Conservation (phyloP, 768 basidiomycete species). For the Xerocomellus intermedius region DNA sequence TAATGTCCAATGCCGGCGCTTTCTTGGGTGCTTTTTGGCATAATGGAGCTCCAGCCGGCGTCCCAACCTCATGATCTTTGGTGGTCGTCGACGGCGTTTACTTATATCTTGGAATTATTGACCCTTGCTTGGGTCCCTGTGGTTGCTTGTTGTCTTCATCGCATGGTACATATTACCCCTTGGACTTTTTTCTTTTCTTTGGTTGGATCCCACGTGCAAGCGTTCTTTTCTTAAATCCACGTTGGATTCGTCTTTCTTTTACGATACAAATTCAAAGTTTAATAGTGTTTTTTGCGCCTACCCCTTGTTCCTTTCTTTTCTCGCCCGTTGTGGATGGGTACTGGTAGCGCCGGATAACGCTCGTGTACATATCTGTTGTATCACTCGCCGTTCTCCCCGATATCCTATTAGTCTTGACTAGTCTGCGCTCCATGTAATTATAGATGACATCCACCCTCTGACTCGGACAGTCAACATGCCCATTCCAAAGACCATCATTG, state of each 20-base stretch:
- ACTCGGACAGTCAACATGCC: constrained; percentile 46
- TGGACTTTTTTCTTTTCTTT: constrained; percentile 17
- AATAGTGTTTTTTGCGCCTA: constrained; percentile 24
- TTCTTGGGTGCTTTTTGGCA: constrained; percentile 66
- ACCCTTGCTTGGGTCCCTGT: constrained; percentile 19
- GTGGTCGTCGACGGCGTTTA: constrained; percentile 6
- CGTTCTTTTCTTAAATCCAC: constrained; percentile 4
- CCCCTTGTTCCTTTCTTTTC: neutral
- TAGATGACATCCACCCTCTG: neutral
- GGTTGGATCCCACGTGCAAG: constrained; percentile 17
- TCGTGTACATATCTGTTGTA: constrained; percentile 30
- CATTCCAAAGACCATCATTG: constrained; percentile 56
- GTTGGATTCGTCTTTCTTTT: constrained; percentile 8
- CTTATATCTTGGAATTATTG: constrained; percentile 36
- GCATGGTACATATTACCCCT: constrained; percentile 28
- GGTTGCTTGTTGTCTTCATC: constrained; percentile 1
- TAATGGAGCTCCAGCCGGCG: constrained; percentile 19
- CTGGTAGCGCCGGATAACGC: constrained; percentile 15
- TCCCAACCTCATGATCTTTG: constrained; percentile 20
- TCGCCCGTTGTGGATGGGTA: constrained; percentile 5
- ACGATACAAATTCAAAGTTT: constrained; percentile 24
- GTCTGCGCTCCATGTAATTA: neutral
- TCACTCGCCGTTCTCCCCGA: constrained; percentile 12
- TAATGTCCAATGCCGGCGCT: constrained; percentile 77
- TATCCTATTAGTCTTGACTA: constrained; percentile 19